Base-by-base conservation (phyloP, 805 yeast genomes). In the Wickerhamomyces hampshirensis region DNA sequence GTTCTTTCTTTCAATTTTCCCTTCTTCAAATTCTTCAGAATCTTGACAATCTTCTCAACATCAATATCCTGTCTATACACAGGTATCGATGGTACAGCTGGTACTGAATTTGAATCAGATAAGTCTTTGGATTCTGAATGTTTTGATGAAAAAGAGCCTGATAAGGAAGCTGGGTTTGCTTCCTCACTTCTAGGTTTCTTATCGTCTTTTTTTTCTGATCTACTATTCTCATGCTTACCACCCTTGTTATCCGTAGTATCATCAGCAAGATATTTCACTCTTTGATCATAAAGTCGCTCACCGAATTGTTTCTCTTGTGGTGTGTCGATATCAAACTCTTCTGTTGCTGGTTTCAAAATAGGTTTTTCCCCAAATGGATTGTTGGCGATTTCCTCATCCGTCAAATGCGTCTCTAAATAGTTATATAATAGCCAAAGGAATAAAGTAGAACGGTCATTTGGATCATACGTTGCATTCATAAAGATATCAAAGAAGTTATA, bases 361-460 rank as follows among this genome's bases (percentile, higher is more conserved):
- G 56, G 49, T 6, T 78, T 80, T 8, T 67, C 55, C 18, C 75
- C 68, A 55, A 80, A 82, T n/a, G 89, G 89, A 47, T 81, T 81
- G 5, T 43, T 36, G 1, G 51, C 56, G 12, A 81, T 50, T 38
- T 72, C 74, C 18, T 69, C 77, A 1, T 68, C 63, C 1, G 70
- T 56, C 43, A 84, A 66, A 40, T 73, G 70, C 0, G 96, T 84
- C 53, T 91, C 96, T 44, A 84, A 63, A 51, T 82, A 85, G 2
- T 85, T 73, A 63, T 86, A 89, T 29, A 86, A 51, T 26, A 91
- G 62, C 97, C 97, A 91, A 41, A 91, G 58, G 44, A 91, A 79
- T 26, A 93, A 68, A 35, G 70, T 62, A 2, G 86, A 86, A 42
- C 96, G 71, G 39, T 77, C 77, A 18, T 55, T 56, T 4, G 95